Percentiles rank a stretch among this genome's conserved stretches.
These are phyloP conservation scores for Curvularia lunata DNA, from an alignment of 2,329 filamentous ascomycete species.

Conservation along the genomic window DNA sequence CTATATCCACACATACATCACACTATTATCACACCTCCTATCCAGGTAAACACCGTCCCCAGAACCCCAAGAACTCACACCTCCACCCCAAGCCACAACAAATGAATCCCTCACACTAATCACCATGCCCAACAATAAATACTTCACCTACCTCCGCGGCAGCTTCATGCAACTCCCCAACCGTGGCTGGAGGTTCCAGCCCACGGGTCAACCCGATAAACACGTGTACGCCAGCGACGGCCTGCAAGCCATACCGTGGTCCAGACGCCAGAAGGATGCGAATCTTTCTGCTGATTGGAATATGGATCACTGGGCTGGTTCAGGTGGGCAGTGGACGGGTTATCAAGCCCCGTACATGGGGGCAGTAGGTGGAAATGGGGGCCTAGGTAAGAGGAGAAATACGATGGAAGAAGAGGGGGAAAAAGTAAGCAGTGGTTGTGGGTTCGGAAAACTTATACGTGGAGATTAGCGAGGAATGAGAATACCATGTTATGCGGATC, in stretches of 20 bases:
- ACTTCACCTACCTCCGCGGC: neutral
- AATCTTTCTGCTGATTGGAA: neutral
- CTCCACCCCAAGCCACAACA: neutral
- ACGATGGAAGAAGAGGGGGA: neutral
- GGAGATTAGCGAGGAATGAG: neutral
- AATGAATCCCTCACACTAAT: neutral
- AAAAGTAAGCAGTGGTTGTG: neutral
- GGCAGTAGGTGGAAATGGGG: neutral
- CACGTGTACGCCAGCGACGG: neutral
- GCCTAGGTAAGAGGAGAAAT: neutral
- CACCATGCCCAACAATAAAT: neutral
- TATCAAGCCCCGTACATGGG: neutral
- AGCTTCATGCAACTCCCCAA: neutral
- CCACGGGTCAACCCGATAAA: neutral
- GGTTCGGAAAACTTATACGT: neutral
- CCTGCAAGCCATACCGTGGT: neutral
- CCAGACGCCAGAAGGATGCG: neutral
- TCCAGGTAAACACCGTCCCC: no score
- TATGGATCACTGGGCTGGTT: neutral
- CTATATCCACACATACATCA: no score
- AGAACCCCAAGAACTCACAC: neutral
- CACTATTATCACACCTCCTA: no score
- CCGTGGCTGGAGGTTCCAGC: neutral
- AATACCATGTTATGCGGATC: neutral
- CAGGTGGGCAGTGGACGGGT: neutral